These are phyloP conservation scores for Leccinum obscurum DNA, from an alignment of 768 basidiomycete species.

Conservation along the genomic window DNA sequence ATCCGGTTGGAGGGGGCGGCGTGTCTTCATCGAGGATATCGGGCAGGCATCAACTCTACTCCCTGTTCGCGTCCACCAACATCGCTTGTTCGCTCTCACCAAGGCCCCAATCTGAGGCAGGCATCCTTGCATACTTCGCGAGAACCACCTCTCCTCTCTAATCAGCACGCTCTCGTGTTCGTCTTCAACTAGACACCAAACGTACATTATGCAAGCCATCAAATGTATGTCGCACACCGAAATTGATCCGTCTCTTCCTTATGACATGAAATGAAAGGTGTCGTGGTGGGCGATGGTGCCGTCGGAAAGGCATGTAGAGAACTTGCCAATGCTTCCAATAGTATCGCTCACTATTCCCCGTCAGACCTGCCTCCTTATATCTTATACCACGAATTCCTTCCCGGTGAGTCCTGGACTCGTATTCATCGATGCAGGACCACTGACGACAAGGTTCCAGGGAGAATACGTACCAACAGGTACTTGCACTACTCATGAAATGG, in stretches of 20 bases:
- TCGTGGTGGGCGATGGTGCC: slow-evolving; percentile 98
- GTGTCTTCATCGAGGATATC: slow-evolving; percentile 31
- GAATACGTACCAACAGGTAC: slow-evolving; percentile 95
- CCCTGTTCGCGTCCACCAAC: slow-evolving; percentile 16
- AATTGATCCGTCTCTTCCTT: slow-evolving; percentile 31
- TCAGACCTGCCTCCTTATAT: slow-evolving; percentile 97
- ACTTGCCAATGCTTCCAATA: slow-evolving; percentile 4
- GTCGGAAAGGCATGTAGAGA: slow-evolving; percentile 82
- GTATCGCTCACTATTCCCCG: slow-evolving; percentile 14
- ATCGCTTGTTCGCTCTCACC: slow-evolving; percentile 1
- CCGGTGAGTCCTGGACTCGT: slow-evolving; percentile 57
- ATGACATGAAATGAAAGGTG: slow-evolving; percentile 55
- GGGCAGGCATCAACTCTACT: slow-evolving; percentile 27
- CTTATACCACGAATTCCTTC: slow-evolving; percentile 98
- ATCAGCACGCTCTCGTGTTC: slow-evolving; percentile 14
- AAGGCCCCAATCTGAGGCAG: slow-evolving; percentile 6
- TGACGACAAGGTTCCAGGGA: slow-evolving; percentile 53
- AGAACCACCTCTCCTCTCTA: slow-evolving; percentile 13
- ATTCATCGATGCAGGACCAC: slow-evolving; percentile 13
- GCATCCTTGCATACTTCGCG: not conserved
- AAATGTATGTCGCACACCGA: slow-evolving; percentile 62
- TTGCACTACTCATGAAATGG: slow-evolving; percentile 15
- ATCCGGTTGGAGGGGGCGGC: slow-evolving; percentile 11
- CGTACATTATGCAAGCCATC: slow-evolving; percentile 75
- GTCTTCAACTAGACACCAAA: slow-evolving; percentile 18